Base-by-base conservation (phyloP, 106 monocot genomes). In the Acorus gramineus region DNA sequence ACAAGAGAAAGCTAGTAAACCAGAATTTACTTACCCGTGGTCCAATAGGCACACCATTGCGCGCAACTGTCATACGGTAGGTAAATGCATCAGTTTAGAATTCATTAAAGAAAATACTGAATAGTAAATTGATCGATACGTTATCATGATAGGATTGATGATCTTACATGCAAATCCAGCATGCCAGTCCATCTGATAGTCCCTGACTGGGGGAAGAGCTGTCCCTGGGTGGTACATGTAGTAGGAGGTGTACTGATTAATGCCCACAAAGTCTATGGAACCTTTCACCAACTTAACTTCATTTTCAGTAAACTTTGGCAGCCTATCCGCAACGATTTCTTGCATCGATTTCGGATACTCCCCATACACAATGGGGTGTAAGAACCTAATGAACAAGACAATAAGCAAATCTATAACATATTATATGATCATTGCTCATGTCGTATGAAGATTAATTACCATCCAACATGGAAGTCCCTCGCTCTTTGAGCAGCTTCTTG, bases 231-330 rank as follows among this genome's bases (percentile, higher is more conserved):
- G 76, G 58, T 50, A 84, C 81, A 86, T 85, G 70, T 96, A 96
- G 69, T 91, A 91, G 60, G 85, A n/a, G 8, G 96, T 96, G 75
- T 96, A 96, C 9, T 96, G 87, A 58, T 96, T 96, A 50, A 96
- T 78, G n/a, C 96, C 96, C 9, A 96, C 67, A 69, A 58, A 91
- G 64, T 96, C 96, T 47, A 69, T 54, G 10, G 87, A 91, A 6
- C 96, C 96, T 75, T 85, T 96, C 50, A 96, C 96, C 74, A 83
- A 71, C 47, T 77, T 73, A 64, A 85, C 53, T 68, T 96, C 96
- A 3, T 73, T 70, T 4, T 44, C 8, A 3, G 75, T 83, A 75
- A 96, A 96, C 51, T 77, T 91, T 2, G 96, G 96, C 63, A 96
- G 87, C 75, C 96, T 85, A 13, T 83, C 85, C 66, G 73, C 81